Evolutionary conservation across 805 yeast genomes (phyloP), one percentile per base, ranked within the genome.

Genomic region (Candida hispaniensis): DNA sequence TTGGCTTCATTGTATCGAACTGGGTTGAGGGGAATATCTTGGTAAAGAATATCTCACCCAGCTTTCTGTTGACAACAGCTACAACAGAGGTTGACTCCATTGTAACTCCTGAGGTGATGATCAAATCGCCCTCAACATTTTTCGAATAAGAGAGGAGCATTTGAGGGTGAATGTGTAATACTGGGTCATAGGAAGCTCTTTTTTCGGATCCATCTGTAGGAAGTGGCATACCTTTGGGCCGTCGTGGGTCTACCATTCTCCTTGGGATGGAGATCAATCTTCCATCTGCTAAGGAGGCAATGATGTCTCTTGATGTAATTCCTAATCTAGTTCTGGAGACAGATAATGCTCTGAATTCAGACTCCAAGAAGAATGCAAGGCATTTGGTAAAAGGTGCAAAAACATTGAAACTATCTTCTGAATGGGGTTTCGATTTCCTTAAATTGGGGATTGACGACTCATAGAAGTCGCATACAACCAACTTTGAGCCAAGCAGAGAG

Each of bases 11-110:
- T 33, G 71, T 63, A 57, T 88, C 98, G 56, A 81, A 86, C 23
- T 82, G 80, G 26, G 71, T 70, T 0, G 95, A 81, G 1, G 97
- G 95, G 33, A 78, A 69, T 11, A 79, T 65, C 39, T 73, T 64
- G 0, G 93, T 76, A 49, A 86, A 80, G 59, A 80, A 86, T 5
- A 79, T 53, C 50, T 82, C 93, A 12, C 78, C 81, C 27, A 11
- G 29, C 17, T 12, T 24, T 16, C 12, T 23, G 26, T 18, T 73
- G 58, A 21, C 68, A 63, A 42, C 75, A 1, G 80, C 69, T 12
- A 81, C 64, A 11, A 58, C 39, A 2, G 78, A 64, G 0, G 96
- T 85, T 2, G 94, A 80, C 56, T 88, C 97, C 34, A 85, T 60
- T 23, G 70, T 66, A 0, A 96, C 79, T 2, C 79, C 64, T 3